Evolutionary conservation across 2,329 filamentous ascomycete genomes (phyloP), one percentile per base, ranked within the genome.

Genomic region (Cryphonectria japonica): DNA sequence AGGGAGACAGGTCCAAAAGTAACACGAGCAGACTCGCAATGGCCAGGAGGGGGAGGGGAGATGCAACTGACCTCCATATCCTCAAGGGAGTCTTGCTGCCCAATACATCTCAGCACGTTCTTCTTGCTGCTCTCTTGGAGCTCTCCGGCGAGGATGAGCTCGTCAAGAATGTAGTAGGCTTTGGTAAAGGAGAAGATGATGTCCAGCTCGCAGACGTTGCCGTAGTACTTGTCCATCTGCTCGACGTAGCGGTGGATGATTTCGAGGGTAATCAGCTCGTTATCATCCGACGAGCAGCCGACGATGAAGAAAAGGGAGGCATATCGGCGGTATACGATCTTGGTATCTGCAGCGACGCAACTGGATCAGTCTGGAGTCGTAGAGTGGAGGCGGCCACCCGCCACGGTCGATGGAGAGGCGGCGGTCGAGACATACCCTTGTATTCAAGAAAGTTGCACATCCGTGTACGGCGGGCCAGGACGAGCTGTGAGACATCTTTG

Each of bases 371-470:
- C 3, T 59, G 19, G 6, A n/a, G 37, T 41, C 60, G 13, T n/a
- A 37, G 34, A 50, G 5, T 3, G 34, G 34, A 22, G 16, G 22
- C 34, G 46, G 14, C 16, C 50, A 46, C 4, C 9, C 37, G 39
- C 52, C 26, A 14, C 39, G 5, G 26, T 22, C 37, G 52, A n/a
- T 13, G 39, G 14, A 60, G 54, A 37, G 52, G 43, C 32, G n/a
- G 41, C 3, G 67, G 73, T 32, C 3, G 67, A 74, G 69, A 74
- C 80, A 65, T 76, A 97, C 95, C 95, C 90, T 99, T 99, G 84
- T 99, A 99, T 82, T 99, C 96, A 73, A 99, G 89, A 83, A 99
- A 99, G 84, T 99, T 99, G 89, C 96, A 99, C 96, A 99, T 99
- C 81, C 96, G 94, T 72, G 96, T 98, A 79, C 96, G 90, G 76